phyloP scores from a whole-genome alignment of 331 rosid genomes.

The Quercus tomentella region DNA sequence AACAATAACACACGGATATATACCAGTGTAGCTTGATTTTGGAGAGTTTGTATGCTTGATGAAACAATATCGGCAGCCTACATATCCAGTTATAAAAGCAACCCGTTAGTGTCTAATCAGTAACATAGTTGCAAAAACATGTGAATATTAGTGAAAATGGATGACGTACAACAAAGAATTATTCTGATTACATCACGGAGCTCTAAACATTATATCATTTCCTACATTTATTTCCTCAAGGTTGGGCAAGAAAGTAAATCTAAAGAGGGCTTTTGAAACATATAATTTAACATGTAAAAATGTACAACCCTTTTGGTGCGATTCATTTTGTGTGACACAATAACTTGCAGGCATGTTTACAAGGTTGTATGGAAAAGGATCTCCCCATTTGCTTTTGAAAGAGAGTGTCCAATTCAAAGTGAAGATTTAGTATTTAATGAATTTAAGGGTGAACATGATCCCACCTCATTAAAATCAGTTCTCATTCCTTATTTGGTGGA shows the following conservation, averaged over 20 bases:
- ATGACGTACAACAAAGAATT: background rate
- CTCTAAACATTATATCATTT: too few relatives aligned
- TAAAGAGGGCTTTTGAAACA: background rate
- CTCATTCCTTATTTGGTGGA: too few relatives aligned
- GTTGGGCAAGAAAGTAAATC: background rate
- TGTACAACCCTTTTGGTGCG: background rate
- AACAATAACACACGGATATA: background rate
- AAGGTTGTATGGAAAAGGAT: background rate
- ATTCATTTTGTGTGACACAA: background rate
- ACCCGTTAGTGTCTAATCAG: background rate
- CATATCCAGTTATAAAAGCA: slow-evolving; percentile 11
- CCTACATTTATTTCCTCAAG: background rate
- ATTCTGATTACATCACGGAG: too few relatives aligned
- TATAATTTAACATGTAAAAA: background rate
- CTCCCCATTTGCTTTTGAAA: too few relatives aligned
- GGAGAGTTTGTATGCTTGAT: slow-evolving; percentile 78
- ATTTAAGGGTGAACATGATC: too few relatives aligned
- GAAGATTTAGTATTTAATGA: too few relatives aligned
- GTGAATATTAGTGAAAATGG: background rate
- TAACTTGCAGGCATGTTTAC: background rate
- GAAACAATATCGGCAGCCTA: slow-evolving; percentile 66
- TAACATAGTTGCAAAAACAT: background rate
- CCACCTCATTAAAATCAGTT: too few relatives aligned
- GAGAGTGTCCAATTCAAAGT: too few relatives aligned
- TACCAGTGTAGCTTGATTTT: slow-evolving; percentile 44